A percentile compares a stretch with the other conserved stretches of the same genome.
phyloP scores from a whole-genome alignment of 2,329 filamentous ascomycete genomes.

The Fonsecaea multimorphosa region DNA sequence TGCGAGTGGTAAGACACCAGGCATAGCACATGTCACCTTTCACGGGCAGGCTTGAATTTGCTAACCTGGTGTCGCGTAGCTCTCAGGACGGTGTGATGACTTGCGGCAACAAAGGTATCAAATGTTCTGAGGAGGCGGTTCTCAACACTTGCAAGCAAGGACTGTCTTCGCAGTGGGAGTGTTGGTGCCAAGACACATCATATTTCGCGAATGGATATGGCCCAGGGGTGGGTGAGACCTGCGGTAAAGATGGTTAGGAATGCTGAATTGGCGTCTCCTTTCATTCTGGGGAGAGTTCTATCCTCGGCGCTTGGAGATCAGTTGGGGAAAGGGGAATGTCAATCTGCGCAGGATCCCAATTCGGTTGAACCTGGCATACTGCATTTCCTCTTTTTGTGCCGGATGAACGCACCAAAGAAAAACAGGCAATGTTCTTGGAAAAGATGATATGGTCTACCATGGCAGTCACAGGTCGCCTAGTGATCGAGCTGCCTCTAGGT shows the following conservation, averaged over 20 bases:
- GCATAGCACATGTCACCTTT: not conserved
- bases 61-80: not conserved
- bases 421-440: not conserved
- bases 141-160: conserved; percentile 2
- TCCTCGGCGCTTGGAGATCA: not conserved
- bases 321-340: not conserved
- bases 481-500: not conserved
- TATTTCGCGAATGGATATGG: not conserved
- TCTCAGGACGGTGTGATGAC: not conserved
- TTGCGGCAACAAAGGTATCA: conserved; percentile 1
- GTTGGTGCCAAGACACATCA: conserved; percentile 4
- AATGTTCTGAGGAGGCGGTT: not conserved
- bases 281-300: not conserved
- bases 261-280: not conserved
- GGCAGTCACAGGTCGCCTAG: not conserved
- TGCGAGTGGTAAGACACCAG: conserved; percentile 5
- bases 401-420: not conserved
- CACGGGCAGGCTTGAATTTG: not conserved
- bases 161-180: conserved; percentile 2
- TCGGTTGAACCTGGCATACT: not conserved
- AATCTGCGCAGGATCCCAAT: not conserved
- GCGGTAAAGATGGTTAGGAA: not conserved
- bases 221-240: not conserved
- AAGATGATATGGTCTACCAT: not conserved
- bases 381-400: not conserved